phyloP scores from a whole-genome alignment of 495 filamentous ascomycete species.

The Hamigera avellanea region DNA sequence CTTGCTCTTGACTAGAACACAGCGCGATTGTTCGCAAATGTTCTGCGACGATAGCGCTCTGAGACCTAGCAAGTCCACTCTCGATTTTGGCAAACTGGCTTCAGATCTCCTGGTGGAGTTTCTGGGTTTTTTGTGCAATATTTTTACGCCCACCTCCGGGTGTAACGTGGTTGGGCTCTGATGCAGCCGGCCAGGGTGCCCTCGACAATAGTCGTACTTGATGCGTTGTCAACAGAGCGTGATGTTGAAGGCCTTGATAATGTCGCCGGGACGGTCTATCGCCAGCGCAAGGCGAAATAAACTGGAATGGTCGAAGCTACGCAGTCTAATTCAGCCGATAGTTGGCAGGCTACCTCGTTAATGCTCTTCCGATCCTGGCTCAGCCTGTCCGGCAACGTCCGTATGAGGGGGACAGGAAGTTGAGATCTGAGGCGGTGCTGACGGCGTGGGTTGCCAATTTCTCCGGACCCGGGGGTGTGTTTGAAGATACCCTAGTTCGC shows the following conservation, averaged over 20 bases:
- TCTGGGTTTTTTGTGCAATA: conserved; percentile 28
- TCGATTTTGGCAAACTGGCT: conserved; percentile 16
- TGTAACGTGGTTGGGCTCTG: conserved; percentile 42
- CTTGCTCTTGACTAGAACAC: conserved; percentile 4
- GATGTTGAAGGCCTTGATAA: conserved; percentile 12
- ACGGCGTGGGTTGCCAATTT: conserved; percentile 7
- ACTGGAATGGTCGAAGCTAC: conserved; percentile 14
- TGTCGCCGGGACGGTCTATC: conserved; percentile 12
- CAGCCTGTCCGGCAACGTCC: conserved; percentile 16
- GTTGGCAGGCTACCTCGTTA: conserved; percentile 17
- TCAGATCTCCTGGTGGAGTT: conserved; percentile 19
- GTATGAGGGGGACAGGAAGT: conserved; percentile 4
- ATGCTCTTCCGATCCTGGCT: conserved; percentile 5
- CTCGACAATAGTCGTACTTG: conserved; percentile 24
- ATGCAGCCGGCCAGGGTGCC: conserved; percentile 33
- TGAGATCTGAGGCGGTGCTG: conserved; percentile 20
- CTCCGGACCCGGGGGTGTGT: conserved; percentile 7
- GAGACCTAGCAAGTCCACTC: background rate
- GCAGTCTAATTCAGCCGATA: conserved; percentile 18
- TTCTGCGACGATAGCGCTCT: no score
- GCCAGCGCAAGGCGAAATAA: background rate
- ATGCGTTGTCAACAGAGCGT: conserved; percentile 36
- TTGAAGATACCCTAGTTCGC: conserved; percentile 11
- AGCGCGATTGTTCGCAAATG: background rate
- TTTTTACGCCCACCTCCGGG: conserved; percentile 23